A percentile compares a stretch with the other conserved stretches of the same genome.
Evolutionary conservation across 306 rosid genomes (phyloP).

Genomic region (Comarum palustre): DNA sequence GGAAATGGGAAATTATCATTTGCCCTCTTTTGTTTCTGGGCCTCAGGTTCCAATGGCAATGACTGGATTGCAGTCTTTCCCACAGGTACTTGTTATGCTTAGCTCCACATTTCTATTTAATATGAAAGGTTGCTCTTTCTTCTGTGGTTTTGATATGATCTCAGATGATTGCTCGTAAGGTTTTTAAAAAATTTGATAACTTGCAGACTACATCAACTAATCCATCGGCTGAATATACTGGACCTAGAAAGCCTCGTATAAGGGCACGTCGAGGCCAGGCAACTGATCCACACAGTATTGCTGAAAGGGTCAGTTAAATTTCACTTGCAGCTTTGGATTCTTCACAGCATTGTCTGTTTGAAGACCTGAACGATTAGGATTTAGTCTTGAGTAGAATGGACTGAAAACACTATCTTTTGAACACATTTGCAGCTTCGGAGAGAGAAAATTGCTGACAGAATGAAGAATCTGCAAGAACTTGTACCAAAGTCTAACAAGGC

Average conservation of each 20-base stretch:
- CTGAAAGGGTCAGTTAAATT: slow-evolving; percentile 42
- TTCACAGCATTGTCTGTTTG: neutral
- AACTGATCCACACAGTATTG: slow-evolving; percentile 51
- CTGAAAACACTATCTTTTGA: neutral
- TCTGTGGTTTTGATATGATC: neutral
- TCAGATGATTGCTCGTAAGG: neutral
- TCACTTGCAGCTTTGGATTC: neutral
- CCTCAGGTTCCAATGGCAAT: slow-evolving; percentile 13
- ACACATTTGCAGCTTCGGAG: slow-evolving; percentile 37
- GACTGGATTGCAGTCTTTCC: slow-evolving; percentile 9
- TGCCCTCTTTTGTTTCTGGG: slow-evolving; percentile 19
- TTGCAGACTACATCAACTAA: slow-evolving; percentile 15
- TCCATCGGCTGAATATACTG: slow-evolving; percentile 17
- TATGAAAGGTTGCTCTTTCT: neutral
- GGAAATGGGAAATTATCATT: slow-evolving; percentile 15
- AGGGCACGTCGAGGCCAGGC: slow-evolving; percentile 54
- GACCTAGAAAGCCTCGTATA: slow-evolving; percentile 25
- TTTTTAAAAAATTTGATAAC: neutral
- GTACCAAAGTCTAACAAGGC: slow-evolving; percentile 45
- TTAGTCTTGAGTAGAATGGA: neutral
- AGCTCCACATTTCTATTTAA: neutral
- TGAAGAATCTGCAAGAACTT: slow-evolving; percentile 45
- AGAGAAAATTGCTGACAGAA: slow-evolving; percentile 49
- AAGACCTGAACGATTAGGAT: neutral
- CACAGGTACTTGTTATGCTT: slow-evolving; percentile 12